Evolutionary conservation across 176 grass and related monocot genomes (phyloP).

Genomic region (Juncus inflexus): DNA sequence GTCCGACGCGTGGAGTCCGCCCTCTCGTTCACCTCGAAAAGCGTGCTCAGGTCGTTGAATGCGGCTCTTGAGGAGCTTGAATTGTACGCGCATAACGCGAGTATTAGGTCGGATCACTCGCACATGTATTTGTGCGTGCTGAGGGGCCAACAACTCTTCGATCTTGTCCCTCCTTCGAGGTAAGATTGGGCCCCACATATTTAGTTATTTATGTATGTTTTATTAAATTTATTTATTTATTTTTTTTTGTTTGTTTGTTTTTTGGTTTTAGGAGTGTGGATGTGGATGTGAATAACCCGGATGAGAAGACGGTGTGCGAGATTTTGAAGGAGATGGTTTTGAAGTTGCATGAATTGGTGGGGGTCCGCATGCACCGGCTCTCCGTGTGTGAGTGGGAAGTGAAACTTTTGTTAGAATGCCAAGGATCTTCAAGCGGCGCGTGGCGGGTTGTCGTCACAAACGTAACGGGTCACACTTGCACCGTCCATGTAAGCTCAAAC

Average conservation of each 20-base stretch:
- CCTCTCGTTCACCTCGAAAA: slow-evolving; percentile 77
- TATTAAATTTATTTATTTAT: not conserved
- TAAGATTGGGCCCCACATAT: slow-evolving; percentile 34
- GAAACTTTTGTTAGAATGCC: slow-evolving; percentile 73
- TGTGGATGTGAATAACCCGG: slow-evolving; percentile 42
- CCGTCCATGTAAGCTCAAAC: slow-evolving; percentile 72
- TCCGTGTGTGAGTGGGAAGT: slow-evolving; percentile 99
- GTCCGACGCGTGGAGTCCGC: slow-evolving; percentile 42
- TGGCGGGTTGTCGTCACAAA: slow-evolving; percentile 96
- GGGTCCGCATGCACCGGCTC: slow-evolving; percentile 91
- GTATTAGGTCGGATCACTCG: slow-evolving; percentile 68
- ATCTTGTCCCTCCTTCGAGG: slow-evolving; percentile 88
- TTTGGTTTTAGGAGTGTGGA: slow-evolving; percentile 43
- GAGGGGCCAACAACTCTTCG: slow-evolving; percentile 57
- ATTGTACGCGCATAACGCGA: slow-evolving; percentile 74
- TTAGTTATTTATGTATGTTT: slow-evolving; percentile 5
- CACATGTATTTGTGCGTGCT: slow-evolving; percentile 96
- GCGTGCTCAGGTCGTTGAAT: slow-evolving; percentile 87
- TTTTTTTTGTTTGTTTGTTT: not conserved
- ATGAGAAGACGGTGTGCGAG: slow-evolving; percentile 50
- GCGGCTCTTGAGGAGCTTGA: slow-evolving; percentile 93
- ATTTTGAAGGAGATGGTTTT: slow-evolving; percentile 86
- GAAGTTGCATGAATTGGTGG: slow-evolving; percentile 89
- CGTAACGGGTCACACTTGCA: slow-evolving; percentile 96
- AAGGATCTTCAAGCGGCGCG: slow-evolving; percentile 71